Evolutionary conservation across 148 eudicot species (phyloP).

Genomic region (Nepenthes mirabilis): DNA sequence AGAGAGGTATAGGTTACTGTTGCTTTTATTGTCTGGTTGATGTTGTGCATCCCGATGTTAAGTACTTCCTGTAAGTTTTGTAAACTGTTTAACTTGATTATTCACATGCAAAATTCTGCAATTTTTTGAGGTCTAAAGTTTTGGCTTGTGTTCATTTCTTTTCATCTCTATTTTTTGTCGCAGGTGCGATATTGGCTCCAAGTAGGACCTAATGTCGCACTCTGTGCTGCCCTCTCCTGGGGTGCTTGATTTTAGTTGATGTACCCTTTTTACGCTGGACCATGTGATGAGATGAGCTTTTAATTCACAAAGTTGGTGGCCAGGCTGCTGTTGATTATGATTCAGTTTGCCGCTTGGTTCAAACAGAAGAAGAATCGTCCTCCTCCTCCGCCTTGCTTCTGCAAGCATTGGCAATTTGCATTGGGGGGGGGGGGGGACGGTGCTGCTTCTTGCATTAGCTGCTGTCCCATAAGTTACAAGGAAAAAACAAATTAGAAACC

Average conservation of each 20-base stretch:
- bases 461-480: slow-evolving; percentile 22
- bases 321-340: slow-evolving; percentile 58
- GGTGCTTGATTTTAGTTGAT: slow-evolving; percentile 56
- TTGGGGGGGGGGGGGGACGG: slow-evolving; percentile 29
- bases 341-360: slow-evolving; percentile 86
- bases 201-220: slow-evolving; percentile 98
- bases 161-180: slow-evolving; percentile 55
- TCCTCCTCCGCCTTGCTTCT: slow-evolving; percentile 64
- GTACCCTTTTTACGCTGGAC: slow-evolving; percentile 57
- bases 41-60: slow-evolving; percentile 10
- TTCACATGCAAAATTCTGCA: slow-evolving; percentile 24
- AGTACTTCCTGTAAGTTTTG: slow-evolving; percentile 13
- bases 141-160: slow-evolving; percentile 45
- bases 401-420: slow-evolving; percentile 49
- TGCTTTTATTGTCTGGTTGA: slow-evolving; percentile 3
- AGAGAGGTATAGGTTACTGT: slow-evolving; percentile 49
- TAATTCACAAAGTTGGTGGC: slow-evolving; percentile 58
- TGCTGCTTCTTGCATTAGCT: slow-evolving; percentile 51
- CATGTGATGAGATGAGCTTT: slow-evolving; percentile 64
- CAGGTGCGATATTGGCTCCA: slow-evolving; percentile 99
- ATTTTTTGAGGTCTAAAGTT: slow-evolving; percentile 31
- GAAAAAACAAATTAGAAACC: slow-evolving; percentile 9
- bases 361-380: slow-evolving; percentile 61
- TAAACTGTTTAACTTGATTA: slow-evolving; percentile 9
- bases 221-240: slow-evolving; percentile 70